A percentile compares a stretch with the other conserved stretches of the same genome.
Evolutionary conservation across 73 alveolate species (phyloP).

Genomic region (Breviolum minutum): DNA sequence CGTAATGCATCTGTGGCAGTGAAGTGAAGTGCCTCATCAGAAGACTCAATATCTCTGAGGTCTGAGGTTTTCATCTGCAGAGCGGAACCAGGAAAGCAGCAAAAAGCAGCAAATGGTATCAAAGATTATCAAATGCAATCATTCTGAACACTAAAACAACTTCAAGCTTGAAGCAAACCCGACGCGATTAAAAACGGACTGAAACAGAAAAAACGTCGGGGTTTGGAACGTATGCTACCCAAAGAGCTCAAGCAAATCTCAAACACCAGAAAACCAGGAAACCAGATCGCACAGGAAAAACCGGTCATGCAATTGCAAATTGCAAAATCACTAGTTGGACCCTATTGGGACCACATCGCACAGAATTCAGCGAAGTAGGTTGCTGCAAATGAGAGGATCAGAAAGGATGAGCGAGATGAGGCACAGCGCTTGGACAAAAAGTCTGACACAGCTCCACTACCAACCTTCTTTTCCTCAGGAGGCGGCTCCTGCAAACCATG

Average conservation of each 20-base stretch:
- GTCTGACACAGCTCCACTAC: background rate
- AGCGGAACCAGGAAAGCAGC: background rate
- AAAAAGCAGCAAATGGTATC: background rate
- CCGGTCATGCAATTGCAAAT: no score
- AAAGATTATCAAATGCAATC: no score
- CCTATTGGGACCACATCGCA: no score
- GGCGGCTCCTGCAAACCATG: conserved; percentile 63
- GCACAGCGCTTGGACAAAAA: background rate
- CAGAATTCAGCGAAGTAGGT: no score
- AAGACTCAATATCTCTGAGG: conserved; percentile 75
- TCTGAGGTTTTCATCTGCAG: conserved; percentile 71
- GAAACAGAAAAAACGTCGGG: no score
- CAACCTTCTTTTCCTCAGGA: conserved; percentile 86
- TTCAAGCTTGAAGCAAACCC: background rate
- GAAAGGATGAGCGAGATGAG: background rate
- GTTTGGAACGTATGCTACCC: no score
- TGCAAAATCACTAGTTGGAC: no score
- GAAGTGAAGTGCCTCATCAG: conserved; percentile 39
- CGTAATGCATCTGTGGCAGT: no score
- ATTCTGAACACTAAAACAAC: background rate
- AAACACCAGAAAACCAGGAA: no score
- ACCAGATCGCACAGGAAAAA: no score
- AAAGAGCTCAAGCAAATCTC: no score
- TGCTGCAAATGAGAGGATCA: no score
- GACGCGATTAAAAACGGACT: background rate